These are phyloP conservation scores for Medicago arabica DNA, from an alignment of 306 rosid genomes.

Conservation along the genomic window DNA sequence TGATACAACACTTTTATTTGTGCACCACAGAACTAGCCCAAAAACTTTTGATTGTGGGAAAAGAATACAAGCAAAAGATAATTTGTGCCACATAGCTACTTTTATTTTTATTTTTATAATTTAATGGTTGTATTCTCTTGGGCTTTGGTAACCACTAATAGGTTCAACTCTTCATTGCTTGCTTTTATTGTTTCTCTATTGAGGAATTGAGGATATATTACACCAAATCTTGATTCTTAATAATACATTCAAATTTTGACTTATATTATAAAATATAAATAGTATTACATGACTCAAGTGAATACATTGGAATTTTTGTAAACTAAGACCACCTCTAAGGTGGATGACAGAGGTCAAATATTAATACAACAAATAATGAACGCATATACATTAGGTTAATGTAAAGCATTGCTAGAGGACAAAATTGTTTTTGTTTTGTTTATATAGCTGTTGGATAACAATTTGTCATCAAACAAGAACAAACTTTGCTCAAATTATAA, in stretches of 20 bases:
- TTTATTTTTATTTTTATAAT: too few relatives aligned
- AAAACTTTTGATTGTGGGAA: too few relatives aligned
- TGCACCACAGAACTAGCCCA: too few relatives aligned
- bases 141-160: too few relatives aligned
- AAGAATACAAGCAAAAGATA: too few relatives aligned
- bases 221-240: background rate
- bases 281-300: background rate
- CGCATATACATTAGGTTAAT: slow-evolving; percentile 10
- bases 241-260: slow-evolving; percentile 5
- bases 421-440: slow-evolving; percentile 34
- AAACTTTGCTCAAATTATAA: slow-evolving; percentile 42
- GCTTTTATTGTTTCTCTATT: too few relatives aligned
- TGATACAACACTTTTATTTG: too few relatives aligned
- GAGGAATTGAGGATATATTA: background rate
- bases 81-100: too few relatives aligned
- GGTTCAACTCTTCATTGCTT: too few relatives aligned
- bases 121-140: too few relatives aligned
- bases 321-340: background rate
- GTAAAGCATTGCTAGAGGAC: slow-evolving; percentile 21
- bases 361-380: slow-evolving; percentile 7
- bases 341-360: slow-evolving; percentile 6
- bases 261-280: background rate
- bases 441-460: slow-evolving; percentile 45
- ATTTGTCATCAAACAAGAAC: slow-evolving; percentile 46
- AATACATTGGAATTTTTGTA: slow-evolving; percentile 2